phyloP scores from a whole-genome alignment of 169 alveolate species.

The Miamiensis avidus region DNA sequence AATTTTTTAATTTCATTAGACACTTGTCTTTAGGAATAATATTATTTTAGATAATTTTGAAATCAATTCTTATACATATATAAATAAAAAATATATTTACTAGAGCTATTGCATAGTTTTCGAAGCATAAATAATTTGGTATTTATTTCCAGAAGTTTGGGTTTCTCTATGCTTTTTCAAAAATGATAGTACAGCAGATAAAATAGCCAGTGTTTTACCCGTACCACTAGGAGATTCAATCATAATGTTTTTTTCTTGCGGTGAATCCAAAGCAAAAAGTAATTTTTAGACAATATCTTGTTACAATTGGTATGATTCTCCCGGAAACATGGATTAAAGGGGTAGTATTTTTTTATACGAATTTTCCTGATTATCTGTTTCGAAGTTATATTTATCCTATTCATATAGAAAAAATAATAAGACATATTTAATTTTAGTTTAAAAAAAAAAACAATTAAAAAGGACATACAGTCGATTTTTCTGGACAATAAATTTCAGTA shows the following conservation, averaged over 20 bases:
- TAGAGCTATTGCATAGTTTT: background rate
- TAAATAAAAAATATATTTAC: background rate
- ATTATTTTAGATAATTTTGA: too few species aligned
- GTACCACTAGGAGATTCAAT: background rate
- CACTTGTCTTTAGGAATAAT: background rate
- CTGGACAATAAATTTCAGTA: too few species aligned
- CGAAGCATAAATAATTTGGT: background rate
- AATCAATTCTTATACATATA: too few species aligned
- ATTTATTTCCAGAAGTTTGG: background rate
- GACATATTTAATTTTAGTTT: too few species aligned
- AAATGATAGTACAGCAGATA: background rate
- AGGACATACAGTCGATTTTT: too few species aligned
- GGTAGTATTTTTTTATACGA: background rate
- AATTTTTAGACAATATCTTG: too few species aligned
- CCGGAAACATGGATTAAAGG: background rate
- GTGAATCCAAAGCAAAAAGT: background rate
- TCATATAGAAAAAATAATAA: too few species aligned
- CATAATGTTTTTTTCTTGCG: background rate
- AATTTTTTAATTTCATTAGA: background rate
- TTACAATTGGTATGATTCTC: background rate
- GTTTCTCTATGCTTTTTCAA: background rate
- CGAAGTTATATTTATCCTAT: too few species aligned
- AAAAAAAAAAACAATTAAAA: too few species aligned
- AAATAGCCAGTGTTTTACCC: background rate
- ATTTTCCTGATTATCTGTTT: background rate